Evolutionary conservation across 352 stramenopile species (phyloP).

Genomic region (Phytophthora cactorum): DNA sequence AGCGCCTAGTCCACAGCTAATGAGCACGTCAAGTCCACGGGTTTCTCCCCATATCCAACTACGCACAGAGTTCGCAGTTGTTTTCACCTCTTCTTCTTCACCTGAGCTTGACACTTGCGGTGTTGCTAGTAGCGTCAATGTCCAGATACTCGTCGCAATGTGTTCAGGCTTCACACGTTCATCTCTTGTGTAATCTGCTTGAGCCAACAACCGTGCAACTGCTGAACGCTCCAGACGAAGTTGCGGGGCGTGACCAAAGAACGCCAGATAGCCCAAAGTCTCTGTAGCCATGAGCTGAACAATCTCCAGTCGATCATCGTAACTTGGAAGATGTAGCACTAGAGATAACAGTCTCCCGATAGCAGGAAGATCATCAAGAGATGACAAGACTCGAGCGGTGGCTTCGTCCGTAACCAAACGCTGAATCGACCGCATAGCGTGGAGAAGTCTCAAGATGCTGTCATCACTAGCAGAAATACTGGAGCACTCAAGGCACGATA

Average conservation of each 20-base stretch:
- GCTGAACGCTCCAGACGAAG: slow-evolving; percentile 40
- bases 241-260: slow-evolving; percentile 49
- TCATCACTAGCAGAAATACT: slow-evolving; percentile 19
- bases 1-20: slow-evolving; percentile 40
- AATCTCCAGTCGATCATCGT: slow-evolving; percentile 34
- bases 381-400: slow-evolving; percentile 41
- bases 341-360: slow-evolving; percentile 46
- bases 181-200: slow-evolving; percentile 44
- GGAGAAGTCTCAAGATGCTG: slow-evolving; percentile 42
- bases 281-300: slow-evolving; percentile 69
- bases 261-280: slow-evolving; percentile 71
- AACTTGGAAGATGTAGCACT: slow-evolving; percentile 15
- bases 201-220: slow-evolving; percentile 48
- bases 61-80: slow-evolving; percentile 17
- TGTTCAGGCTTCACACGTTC: slow-evolving; percentile 38
- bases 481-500: slow-evolving; percentile 51
- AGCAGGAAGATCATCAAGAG: slow-evolving; percentile 34
- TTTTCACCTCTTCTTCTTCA: slow-evolving; percentile 9
- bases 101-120: slow-evolving; percentile 8
- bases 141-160: slow-evolving; percentile 51
- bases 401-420: slow-evolving; percentile 65
- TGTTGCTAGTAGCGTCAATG: slow-evolving; percentile 47
- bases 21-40: slow-evolving; percentile 43
- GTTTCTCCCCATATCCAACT: slow-evolving; percentile 43
- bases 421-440: slow-evolving; percentile 54